Conservation (phyloP, 345 rosid genomes). For the Salix koriyanagi region DNA sequence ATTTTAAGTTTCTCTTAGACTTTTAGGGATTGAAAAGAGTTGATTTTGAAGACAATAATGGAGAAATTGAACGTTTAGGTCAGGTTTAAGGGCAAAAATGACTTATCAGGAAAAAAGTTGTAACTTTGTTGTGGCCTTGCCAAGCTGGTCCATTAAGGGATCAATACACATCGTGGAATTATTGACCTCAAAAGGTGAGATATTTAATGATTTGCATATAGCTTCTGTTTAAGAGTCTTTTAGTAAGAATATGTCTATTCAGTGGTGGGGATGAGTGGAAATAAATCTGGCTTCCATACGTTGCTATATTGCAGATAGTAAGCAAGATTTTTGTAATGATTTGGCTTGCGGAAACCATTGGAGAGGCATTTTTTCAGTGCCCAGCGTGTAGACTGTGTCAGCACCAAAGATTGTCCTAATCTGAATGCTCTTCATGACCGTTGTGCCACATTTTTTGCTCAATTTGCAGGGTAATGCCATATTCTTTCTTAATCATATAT, state of each 20-base stretch:
- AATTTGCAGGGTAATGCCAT: conserved; percentile 49
- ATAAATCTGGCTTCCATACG: background rate
- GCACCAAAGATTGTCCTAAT: conserved; percentile 55
- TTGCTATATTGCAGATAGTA: conserved; percentile 47
- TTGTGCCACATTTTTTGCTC: conserved; percentile 60
- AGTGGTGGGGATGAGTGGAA: background rate
- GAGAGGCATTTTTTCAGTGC: conserved; percentile 64
- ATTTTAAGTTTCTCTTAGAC: background rate
- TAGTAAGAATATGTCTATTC: background rate
- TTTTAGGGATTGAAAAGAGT: background rate
- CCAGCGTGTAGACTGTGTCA: conserved; percentile 59
- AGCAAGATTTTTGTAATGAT: conserved; percentile 63
- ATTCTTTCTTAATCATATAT: conserved; percentile 5
- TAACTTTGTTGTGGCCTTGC: background rate
- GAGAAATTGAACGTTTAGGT: background rate
- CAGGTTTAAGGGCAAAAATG: background rate
- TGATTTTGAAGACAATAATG: background rate
- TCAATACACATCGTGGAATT: background rate
- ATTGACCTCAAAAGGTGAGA: background rate
- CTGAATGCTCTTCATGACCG: conserved; percentile 49
- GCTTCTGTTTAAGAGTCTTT: background rate
- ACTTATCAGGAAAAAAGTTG: background rate
- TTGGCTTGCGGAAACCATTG: conserved; percentile 91
- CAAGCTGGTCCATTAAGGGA: background rate
- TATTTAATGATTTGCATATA: background rate